Evolutionary conservation across 148 eudicot genomes (phyloP).

Genomic region (Vaccinium corymbosum): DNA sequence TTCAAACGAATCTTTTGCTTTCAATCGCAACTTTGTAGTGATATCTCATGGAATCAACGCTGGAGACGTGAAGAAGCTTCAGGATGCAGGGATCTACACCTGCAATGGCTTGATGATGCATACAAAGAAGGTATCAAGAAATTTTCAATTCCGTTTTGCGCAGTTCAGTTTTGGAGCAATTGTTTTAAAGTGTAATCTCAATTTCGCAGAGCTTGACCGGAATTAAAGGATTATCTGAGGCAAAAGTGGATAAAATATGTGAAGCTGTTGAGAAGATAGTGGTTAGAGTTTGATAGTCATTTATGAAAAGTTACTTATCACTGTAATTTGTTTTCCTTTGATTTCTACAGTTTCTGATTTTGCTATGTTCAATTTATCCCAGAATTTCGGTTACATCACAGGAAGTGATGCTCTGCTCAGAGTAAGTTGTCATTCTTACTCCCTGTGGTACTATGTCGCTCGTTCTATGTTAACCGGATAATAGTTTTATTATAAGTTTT

Average conservation of each 20-base stretch:
- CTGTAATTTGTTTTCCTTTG: neutral
- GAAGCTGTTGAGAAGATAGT: constrained; percentile 98
- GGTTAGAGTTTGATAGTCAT: constrained; percentile 37
- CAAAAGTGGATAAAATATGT: constrained; percentile 96
- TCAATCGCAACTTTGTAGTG: constrained; percentile 30
- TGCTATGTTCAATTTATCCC: constrained; percentile 10
- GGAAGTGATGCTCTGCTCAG: constrained; percentile 93
- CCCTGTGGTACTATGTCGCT: too few species aligned
- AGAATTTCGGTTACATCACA: constrained; percentile 95
- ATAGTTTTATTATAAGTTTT: too few species aligned
- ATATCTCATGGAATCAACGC: constrained; percentile 90
- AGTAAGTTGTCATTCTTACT: constrained; percentile 41
- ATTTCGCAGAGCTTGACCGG: constrained; percentile 69
- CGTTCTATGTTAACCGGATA: too few species aligned
- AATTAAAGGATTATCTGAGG: constrained; percentile 94
- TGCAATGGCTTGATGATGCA: constrained; percentile 99
- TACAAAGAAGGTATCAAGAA: constrained; percentile 67
- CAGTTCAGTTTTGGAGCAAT: neutral
- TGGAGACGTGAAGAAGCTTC: constrained; percentile 93
- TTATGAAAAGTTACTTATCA: neutral
- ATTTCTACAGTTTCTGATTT: neutral
- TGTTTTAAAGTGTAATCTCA: neutral
- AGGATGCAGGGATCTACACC: constrained; percentile 91
- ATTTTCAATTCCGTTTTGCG: neutral
- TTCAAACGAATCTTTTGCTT: neutral